Percentiles rank a stretch among this genome's conserved stretches.
These are phyloP conservation scores for Nothophytophthora sp. DNA, from an alignment of 352 stramenopile species.

Conservation along the genomic window DNA sequence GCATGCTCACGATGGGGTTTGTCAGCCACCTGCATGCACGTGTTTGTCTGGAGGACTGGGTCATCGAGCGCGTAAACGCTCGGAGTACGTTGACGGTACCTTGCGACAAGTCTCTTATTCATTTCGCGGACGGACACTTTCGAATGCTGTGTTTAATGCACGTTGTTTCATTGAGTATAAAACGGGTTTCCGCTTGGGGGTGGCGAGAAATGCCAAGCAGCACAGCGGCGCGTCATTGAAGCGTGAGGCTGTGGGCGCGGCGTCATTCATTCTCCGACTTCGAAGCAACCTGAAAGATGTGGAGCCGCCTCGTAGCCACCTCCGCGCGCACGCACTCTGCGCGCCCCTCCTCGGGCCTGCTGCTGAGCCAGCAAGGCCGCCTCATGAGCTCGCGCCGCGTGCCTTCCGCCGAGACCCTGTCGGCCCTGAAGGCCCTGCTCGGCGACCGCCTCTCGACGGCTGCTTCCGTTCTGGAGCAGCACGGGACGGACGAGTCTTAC, in stretches of 20 bases:
- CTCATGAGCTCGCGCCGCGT: slow-evolving; percentile 28
- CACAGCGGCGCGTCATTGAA: slow-evolving; percentile 6
- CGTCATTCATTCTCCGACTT: slow-evolving; percentile 36
- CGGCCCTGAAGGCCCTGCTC: slow-evolving; percentile 54
- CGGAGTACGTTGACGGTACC: background rate
- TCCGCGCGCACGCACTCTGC: slow-evolving; percentile 14
- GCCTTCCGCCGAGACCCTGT: slow-evolving; percentile 35
- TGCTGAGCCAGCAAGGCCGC: slow-evolving; percentile 15
- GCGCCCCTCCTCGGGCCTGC: slow-evolving; percentile 13
- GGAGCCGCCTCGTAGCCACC: slow-evolving; percentile 26
- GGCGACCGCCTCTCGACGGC: slow-evolving; percentile 76
- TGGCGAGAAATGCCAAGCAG: background rate
- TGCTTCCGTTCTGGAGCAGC: slow-evolving; percentile 68
- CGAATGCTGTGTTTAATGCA: background rate
- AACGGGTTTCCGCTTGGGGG: slow-evolving; percentile 7
- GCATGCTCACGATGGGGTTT: too few species aligned
- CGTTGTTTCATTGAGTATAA: slow-evolving; percentile 13
- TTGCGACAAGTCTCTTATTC: background rate
- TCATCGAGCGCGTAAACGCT: background rate
- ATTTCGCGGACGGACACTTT: background rate
- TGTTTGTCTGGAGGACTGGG: background rate
- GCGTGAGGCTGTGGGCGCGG: background rate
- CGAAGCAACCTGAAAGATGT: slow-evolving; percentile 26
- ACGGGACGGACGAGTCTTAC: slow-evolving; percentile 92
- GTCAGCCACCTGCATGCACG: too few species aligned